A percentile compares a stretch with the other conserved stretches of the same genome.
These are phyloP conservation scores for Geotrichum macrosporum DNA, from an alignment of 1,139 yeast genomes.

Conservation along the genomic window DNA sequence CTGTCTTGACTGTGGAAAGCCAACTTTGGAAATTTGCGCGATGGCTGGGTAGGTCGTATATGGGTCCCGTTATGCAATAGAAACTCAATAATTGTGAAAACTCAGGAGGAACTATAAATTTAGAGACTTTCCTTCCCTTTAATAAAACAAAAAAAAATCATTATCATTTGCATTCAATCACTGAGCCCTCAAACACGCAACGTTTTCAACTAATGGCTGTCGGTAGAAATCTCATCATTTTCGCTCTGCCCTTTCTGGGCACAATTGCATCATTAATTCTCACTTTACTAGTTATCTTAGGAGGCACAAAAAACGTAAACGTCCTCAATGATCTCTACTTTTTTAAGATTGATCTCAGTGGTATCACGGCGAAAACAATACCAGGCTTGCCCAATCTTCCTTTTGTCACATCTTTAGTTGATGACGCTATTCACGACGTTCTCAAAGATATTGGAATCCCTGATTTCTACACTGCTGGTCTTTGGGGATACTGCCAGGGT, in stretches of 20 bases:
- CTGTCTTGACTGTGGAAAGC: too few relatives aligned
- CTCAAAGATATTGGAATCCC: slow-evolving; percentile 48
- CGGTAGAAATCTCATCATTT: slow-evolving; percentile 35
- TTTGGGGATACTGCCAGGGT: slow-evolving; percentile 79
- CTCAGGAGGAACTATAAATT: too few relatives aligned
- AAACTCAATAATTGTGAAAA: too few relatives aligned
- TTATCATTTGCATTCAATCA: too few relatives aligned
- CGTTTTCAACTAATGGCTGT: too few relatives aligned
- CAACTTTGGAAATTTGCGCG: too few relatives aligned
- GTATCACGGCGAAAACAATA: slow-evolving; percentile 26
- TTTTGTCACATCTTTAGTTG: slow-evolving; percentile 18
- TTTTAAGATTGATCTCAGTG: slow-evolving; percentile 42
- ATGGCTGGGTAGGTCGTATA: too few relatives aligned
- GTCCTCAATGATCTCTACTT: slow-evolving; percentile 43
- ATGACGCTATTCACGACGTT: slow-evolving; percentile 22
- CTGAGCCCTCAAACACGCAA: too few relatives aligned
- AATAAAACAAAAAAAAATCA: too few relatives aligned
- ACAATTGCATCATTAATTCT: slow-evolving; percentile 42
- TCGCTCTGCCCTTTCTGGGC: slow-evolving; percentile 41
- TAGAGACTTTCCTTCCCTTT: too few relatives aligned
- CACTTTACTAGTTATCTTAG: slow-evolving; percentile 42
- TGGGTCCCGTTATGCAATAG: too few relatives aligned
- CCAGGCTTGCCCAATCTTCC: slow-evolving; percentile 24
- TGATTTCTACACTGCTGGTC: slow-evolving; percentile 58
- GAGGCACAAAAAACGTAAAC: slow-evolving; percentile 38